Evolutionary conservation across 768 basidiomycete genomes (phyloP), one percentile per base, ranked within the genome.

Genomic region (Rhizopogon roseolus): DNA sequence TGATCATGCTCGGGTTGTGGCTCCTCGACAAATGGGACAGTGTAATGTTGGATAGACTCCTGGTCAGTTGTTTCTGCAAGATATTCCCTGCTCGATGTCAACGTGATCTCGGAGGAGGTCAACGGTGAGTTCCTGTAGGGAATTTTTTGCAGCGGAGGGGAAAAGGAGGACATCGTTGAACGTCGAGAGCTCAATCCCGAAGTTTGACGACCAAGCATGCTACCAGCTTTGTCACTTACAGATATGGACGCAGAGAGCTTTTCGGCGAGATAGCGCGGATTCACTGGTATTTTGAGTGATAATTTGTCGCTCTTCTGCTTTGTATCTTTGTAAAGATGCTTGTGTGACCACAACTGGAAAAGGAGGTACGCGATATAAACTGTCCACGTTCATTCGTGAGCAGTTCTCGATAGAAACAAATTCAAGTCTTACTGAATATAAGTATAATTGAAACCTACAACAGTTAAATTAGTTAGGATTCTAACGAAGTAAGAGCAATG

Each of bases 331-430:
- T 81, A 84, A 34, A 83, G 66, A 57, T 80, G 70, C 53, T 70
- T 71, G 62, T 82, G 81, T 4, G 81, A 80, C 73, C 76, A 81
- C 11, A 84, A 72, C 62, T 81, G 81, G 62, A 82, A 81, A 49
- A 81, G 63, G 34, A 82, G 70, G 60, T 78, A 81, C 19, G 70
- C 67, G 22, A 66, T 55, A 60, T 85, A 84, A 56, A 80, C 81
- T 82, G 57, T 32, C 41, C 25, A n/a, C 32, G 25, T 49, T 13
- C 29, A 29, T 1, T 13, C 54, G 42, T 43, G 17, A 50, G 56
- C 39, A 10, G 36, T n/a, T 14, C 39, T 27, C 25, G 7, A 16
- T 36, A 11, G 19, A 1, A 11, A 14, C 5, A 11, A 34, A 22
- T n/a, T 11, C 28, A 17, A 19, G 11, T 69, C 80, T 63, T 57